Evolutionary conservation across 805 yeast genomes (phyloP).

Genomic region (Saturnispora halmiae): DNA sequence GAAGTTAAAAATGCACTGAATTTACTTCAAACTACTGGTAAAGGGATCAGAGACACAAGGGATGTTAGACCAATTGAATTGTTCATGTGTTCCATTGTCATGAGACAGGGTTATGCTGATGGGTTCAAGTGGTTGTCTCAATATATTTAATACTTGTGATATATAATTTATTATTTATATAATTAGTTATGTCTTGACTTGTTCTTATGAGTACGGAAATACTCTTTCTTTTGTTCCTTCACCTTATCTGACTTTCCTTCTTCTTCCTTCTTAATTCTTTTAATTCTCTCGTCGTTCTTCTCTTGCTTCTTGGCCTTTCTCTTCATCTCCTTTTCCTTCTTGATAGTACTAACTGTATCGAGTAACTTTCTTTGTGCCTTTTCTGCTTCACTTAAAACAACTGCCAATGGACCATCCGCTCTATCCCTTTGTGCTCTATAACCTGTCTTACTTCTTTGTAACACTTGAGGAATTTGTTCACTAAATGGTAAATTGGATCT

Average conservation of each 20-base stretch:
- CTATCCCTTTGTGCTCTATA: slow-evolving; percentile 62
- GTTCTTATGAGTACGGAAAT: slow-evolving; percentile 47
- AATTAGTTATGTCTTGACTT: slow-evolving; percentile 7
- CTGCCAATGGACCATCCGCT: slow-evolving; percentile 40
- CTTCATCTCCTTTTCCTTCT: slow-evolving; percentile 78
- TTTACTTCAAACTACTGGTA: slow-evolving; percentile 83
- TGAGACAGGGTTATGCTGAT: slow-evolving; percentile 98
- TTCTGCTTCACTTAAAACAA: slow-evolving; percentile 84
- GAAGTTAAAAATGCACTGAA: slow-evolving; percentile 89
- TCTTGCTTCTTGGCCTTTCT: slow-evolving; percentile 63
- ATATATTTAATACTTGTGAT: slow-evolving; percentile 52
- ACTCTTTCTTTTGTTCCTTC: slow-evolving; percentile 79
- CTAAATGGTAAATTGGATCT: slow-evolving; percentile 79
- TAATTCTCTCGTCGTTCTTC: slow-evolving; percentile 64
- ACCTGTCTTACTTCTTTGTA: slow-evolving; percentile 74
- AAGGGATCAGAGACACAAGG: slow-evolving; percentile 60
- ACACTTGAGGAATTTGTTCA: slow-evolving; percentile 83
- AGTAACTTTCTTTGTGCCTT: slow-evolving; percentile 85
- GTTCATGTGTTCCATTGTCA: slow-evolving; percentile 94
- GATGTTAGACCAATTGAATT: slow-evolving; percentile 87
- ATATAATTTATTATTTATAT: too few species aligned
- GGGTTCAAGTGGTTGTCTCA: slow-evolving; percentile 98
- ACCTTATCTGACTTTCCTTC: slow-evolving; percentile 66
- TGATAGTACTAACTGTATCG: slow-evolving; percentile 76
- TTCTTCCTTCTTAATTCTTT: slow-evolving; percentile 66